phyloP scores from a whole-genome alignment of 495 filamentous ascomycete species.

The Bathelium albidoporum region DNA sequence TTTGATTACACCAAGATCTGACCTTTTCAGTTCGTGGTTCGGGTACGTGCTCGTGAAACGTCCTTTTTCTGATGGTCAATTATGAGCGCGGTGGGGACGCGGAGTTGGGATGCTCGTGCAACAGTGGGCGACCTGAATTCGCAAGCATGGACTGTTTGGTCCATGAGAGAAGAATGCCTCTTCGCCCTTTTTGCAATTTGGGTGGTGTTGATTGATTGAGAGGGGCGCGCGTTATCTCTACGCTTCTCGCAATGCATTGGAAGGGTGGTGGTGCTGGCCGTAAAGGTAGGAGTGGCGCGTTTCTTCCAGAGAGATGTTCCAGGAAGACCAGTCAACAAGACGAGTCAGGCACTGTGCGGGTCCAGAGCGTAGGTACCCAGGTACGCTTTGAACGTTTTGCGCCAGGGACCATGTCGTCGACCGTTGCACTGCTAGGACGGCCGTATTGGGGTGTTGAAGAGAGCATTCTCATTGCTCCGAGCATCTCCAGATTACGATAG shows the following conservation, averaged over 20 bases:
- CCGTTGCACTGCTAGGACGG: not conserved
- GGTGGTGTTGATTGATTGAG: too few relatives aligned
- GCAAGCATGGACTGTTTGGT: too few relatives aligned
- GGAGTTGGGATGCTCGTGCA: not conserved
- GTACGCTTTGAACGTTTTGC: not conserved
- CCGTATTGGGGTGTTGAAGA: not conserved
- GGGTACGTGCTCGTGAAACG: not conserved
- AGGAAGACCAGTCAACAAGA: not conserved
- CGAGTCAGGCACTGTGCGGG: too few relatives aligned
- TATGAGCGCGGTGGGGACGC: not conserved
- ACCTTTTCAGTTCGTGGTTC: not conserved
- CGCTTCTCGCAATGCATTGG: too few relatives aligned
- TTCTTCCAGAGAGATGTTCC: not conserved
- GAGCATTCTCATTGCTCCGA: not conserved
- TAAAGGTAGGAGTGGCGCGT: not conserved
- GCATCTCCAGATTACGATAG: slow-evolving; percentile 3
- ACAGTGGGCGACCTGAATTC: not conserved
- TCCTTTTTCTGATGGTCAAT: too few relatives aligned
- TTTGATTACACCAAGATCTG: not conserved
- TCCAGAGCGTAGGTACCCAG: too few relatives aligned
- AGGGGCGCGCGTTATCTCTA: too few relatives aligned
- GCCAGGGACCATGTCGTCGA: not conserved
- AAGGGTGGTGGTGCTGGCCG: not conserved
- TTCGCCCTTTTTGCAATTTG: too few relatives aligned
- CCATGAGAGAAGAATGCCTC: not conserved